These are phyloP conservation scores for Leishmania lainsoni DNA, from an alignment of 208 protist species.

Conservation along the genomic window DNA sequence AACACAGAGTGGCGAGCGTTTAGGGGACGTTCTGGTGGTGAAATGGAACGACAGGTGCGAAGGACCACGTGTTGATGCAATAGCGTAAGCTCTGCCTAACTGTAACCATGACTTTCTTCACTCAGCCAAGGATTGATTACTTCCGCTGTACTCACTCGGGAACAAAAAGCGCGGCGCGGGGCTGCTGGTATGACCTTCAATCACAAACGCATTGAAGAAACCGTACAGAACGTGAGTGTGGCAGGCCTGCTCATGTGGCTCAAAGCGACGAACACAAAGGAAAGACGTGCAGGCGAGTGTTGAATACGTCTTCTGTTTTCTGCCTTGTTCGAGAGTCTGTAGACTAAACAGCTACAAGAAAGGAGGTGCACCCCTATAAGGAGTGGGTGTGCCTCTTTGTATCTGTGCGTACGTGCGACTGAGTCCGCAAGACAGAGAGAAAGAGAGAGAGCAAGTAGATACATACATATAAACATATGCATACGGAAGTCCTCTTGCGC, in stretches of 20 bases:
- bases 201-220: background rate
- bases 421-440: background rate
- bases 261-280: background rate
- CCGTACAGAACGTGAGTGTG: background rate
- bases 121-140: background rate
- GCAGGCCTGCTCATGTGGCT: background rate
- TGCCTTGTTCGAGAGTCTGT: background rate
- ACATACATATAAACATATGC: background rate
- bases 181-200: background rate
- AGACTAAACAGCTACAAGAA: background rate
- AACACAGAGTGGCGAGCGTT: background rate
- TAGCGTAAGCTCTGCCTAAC: background rate
- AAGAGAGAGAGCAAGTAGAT: background rate
- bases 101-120: background rate
- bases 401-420: background rate
- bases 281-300: background rate
- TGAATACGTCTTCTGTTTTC: background rate
- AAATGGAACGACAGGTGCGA: background rate
- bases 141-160: background rate
- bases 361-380: background rate
- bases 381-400: background rate
- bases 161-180: background rate
- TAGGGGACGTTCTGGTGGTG: background rate
- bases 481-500: background rate
- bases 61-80: background rate